phyloP scores from a whole-genome alignment of 176 grass and related monocot species.

The Avena atlantica region DNA sequence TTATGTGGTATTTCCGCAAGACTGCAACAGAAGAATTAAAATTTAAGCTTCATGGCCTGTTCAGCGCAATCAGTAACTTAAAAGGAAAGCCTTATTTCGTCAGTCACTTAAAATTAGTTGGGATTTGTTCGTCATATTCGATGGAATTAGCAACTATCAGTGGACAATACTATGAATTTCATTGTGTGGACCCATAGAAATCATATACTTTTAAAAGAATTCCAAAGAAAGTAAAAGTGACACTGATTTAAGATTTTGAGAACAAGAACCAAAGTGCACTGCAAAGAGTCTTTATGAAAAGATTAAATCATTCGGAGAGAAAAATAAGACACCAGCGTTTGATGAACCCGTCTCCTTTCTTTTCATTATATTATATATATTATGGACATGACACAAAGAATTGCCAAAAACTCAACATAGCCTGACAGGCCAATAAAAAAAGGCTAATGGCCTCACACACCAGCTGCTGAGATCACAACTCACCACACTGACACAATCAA shows the following conservation, averaged over 20 bases:
- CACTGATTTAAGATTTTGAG: slow-evolving; percentile 43
- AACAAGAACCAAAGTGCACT: slow-evolving; percentile 29
- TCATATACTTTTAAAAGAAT: slow-evolving; percentile 34
- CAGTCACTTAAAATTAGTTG: slow-evolving; percentile 22
- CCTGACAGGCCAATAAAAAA: slow-evolving; percentile 61
- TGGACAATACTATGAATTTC: slow-evolving; percentile 8
- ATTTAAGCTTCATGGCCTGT: neutral
- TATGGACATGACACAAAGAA: slow-evolving; percentile 80
- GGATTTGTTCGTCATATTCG: neutral
- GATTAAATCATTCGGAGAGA: slow-evolving; percentile 43
- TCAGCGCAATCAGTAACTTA: neutral
- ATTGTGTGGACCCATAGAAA: slow-evolving; percentile 35
- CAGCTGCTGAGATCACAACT: slow-evolving; percentile 65
- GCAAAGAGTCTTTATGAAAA: slow-evolving; percentile 51
- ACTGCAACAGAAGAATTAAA: neutral
- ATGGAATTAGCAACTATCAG: slow-evolving; percentile 8
- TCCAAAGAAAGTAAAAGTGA: slow-evolving; percentile 41
- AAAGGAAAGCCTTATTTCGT: slow-evolving; percentile 24
- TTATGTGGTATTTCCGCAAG: neutral
- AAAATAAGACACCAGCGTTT: slow-evolving; percentile 45
- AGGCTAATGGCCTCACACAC: slow-evolving; percentile 68
- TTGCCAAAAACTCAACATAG: slow-evolving; percentile 61
- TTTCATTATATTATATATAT: slow-evolving; percentile 65
- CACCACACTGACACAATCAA: slow-evolving; percentile 77
- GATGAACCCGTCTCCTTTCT: slow-evolving; percentile 62